These are phyloP conservation scores for Rhododendron henanense DNA, from an alignment of 148 eudicot genomes.

Conservation along the genomic window DNA sequence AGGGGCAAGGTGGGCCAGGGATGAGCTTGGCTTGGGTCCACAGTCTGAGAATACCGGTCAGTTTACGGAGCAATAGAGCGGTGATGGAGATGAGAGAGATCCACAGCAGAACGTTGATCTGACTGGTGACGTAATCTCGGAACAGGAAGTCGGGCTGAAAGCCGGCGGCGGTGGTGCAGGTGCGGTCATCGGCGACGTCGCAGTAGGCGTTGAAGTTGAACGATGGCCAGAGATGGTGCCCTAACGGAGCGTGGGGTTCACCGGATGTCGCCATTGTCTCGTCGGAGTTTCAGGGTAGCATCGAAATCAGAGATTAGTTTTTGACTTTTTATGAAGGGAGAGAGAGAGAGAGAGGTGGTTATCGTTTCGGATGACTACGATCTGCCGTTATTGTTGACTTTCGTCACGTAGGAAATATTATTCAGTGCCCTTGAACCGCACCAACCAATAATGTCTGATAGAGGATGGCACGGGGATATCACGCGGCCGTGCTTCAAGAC, in stretches of 20 bases:
- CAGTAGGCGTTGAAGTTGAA: not conserved
- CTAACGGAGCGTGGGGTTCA: not conserved
- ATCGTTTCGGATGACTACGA: not conserved
- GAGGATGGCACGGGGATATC: too few species aligned
- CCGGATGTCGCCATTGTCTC: not conserved
- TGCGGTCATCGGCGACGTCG: not conserved
- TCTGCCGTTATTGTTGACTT: not conserved
- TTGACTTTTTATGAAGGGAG: not conserved
- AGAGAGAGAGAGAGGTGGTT: not conserved
- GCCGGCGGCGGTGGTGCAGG: not conserved
- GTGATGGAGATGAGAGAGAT: constrained; percentile 38
- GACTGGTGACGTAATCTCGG: constrained; percentile 34
- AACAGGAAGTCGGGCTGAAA: constrained; percentile 13
- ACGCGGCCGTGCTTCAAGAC: too few species aligned
- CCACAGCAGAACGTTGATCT: constrained; percentile 54
- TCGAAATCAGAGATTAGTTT: not conserved
- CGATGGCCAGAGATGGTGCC: not conserved
- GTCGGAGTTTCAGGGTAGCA: not conserved
- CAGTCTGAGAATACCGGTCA: constrained; percentile 27
- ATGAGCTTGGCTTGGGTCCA: constrained; percentile 44
- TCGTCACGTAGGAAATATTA: not conserved
- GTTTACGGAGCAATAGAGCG: constrained; percentile 25
- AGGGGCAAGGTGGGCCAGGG: constrained; percentile 46
- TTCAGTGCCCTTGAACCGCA: not conserved
- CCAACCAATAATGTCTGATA: not conserved